Conservation (phyloP, 1,139 yeast genomes). For the Pichia sp. region DNA sequence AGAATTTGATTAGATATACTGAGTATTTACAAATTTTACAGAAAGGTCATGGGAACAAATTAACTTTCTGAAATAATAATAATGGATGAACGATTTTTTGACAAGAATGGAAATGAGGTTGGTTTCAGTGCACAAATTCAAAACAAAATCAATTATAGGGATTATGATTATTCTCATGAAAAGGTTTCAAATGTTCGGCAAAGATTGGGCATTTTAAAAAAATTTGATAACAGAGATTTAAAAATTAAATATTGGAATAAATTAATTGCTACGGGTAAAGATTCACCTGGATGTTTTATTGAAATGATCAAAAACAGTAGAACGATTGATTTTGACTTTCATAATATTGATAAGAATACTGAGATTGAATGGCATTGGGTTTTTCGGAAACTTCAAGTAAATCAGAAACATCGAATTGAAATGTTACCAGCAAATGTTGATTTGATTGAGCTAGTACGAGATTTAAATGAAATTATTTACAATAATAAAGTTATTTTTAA, state of each 20-base stretch:
- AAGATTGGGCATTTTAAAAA: conserved; percentile 3
- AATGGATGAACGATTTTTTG: neutral
- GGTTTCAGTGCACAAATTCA: conserved; percentile 1
- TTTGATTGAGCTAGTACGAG: conserved; percentile 7
- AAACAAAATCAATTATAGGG: conserved; percentile 4
- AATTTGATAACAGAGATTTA: neutral
- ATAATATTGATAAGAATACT: neutral
- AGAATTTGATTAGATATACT: no score
- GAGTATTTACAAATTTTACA: no score
- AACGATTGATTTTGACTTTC: conserved; percentile 4
- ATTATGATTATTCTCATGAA: conserved; percentile 3
- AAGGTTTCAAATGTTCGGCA: conserved; percentile 2
- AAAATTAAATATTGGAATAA: conserved; percentile 9
- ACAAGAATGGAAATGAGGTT: neutral
- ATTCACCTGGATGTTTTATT: conserved; percentile 10
- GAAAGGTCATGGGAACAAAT: no score
- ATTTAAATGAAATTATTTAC: conserved; percentile 7
- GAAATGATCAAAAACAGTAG: conserved; percentile 5
- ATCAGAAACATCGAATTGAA: conserved; percentile 12
- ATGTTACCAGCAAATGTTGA: conserved; percentile 14
- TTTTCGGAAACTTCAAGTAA: conserved; percentile 6
- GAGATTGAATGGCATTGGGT: conserved; percentile 13
- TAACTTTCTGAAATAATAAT: no score
- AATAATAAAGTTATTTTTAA: conserved; percentile 8
- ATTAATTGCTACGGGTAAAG: conserved; percentile 5